These are phyloP conservation scores for Alloteropsis angusta DNA, from an alignment of 202 grass and related monocot species.

Conservation along the genomic window DNA sequence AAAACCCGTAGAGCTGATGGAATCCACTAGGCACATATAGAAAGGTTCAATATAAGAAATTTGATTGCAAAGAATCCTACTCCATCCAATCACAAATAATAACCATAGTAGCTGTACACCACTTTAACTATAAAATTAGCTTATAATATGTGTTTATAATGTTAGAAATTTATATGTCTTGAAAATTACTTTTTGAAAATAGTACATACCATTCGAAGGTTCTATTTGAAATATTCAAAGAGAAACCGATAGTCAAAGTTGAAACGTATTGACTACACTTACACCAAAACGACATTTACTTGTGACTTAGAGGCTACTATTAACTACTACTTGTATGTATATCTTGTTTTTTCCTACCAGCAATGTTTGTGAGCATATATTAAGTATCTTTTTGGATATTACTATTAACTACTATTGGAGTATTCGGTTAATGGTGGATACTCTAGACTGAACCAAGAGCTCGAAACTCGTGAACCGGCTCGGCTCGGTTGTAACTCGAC, in stretches of 20 bases:
- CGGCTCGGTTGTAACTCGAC: too few relatives aligned
- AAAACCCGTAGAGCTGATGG: not conserved
- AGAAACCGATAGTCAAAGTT: not conserved
- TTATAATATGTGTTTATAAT: not conserved
- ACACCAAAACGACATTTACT: not conserved
- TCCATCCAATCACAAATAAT: not conserved
- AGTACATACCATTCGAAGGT: too few relatives aligned
- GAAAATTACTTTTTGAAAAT: not conserved
- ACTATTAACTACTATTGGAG: too few relatives aligned
- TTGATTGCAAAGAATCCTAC: not conserved
- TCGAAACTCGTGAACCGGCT: too few relatives aligned
- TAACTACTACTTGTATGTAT: not conserved
- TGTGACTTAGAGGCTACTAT: not conserved
- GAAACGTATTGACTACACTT: not conserved
- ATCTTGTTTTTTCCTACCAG: not conserved
- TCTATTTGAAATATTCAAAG: not conserved
- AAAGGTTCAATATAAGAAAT: not conserved
- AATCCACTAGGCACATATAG: not conserved
- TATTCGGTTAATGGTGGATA: too few relatives aligned
- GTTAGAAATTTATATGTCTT: not conserved
- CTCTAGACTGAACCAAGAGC: too few relatives aligned
- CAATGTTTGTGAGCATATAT: not conserved
- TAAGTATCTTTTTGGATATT: not conserved
- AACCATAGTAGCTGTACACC: not conserved
- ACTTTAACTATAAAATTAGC: too few relatives aligned